These are phyloP conservation scores for Fusarium marasasianum DNA, from an alignment of 2,329 filamentous ascomycete genomes.

Conservation along the genomic window DNA sequence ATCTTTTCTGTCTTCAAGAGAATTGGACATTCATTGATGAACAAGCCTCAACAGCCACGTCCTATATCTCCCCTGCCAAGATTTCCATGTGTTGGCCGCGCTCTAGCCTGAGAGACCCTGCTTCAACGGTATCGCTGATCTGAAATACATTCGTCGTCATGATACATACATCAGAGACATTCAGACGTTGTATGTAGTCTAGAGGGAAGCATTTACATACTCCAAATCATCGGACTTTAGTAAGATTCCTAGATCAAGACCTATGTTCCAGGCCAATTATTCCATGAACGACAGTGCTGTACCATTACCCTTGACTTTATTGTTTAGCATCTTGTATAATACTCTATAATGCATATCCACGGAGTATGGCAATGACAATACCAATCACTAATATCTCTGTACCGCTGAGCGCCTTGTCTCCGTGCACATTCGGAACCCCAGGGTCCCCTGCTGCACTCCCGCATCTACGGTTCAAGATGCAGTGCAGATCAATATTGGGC, in stretches of 20 bases:
- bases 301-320: neutral
- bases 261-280: neutral
- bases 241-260: neutral
- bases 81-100: slow-evolving; percentile 2
- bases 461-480: slow-evolving; percentile 29
- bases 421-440: slow-evolving; percentile 9
- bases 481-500: slow-evolving; percentile 30
- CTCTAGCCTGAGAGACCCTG: neutral
- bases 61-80: slow-evolving; percentile 30
- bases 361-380: neutral
- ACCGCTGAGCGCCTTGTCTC: slow-evolving; percentile 1
- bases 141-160: slow-evolving; percentile 12
- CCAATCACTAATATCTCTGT: slow-evolving; percentile 1
- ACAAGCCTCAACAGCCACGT: slow-evolving; percentile 20
- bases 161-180: slow-evolving; percentile 5
- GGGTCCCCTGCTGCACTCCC: slow-evolving; percentile 30
- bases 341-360: neutral
- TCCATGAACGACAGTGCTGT: neutral
- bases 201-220: neutral
- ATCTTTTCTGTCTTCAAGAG: slow-evolving; percentile 2
- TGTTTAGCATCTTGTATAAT: neutral
- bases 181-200: neutral
- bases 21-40: neutral
- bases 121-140: slow-evolving; percentile 7
- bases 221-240: neutral